Evolutionary conservation across 345 rosid species (phyloP).

Genomic region (Eucalyptus sp.): DNA sequence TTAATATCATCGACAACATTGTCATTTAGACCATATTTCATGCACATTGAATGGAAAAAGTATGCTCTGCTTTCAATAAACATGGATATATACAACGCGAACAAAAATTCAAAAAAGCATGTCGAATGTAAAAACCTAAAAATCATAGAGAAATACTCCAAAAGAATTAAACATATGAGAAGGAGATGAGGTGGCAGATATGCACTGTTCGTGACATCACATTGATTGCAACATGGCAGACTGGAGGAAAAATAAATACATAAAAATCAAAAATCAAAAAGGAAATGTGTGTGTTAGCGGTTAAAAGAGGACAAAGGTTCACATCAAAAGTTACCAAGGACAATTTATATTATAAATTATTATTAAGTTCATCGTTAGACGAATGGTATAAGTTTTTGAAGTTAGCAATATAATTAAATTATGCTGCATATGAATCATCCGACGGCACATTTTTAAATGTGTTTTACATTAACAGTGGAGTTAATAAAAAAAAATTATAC

Average conservation of each 20-base stretch:
- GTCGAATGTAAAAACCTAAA: neutral
- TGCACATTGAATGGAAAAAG: neutral
- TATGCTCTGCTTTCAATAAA: neutral
- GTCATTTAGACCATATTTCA: neutral
- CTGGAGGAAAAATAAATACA: too few relatives aligned
- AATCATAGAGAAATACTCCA: neutral
- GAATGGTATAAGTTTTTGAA: too few relatives aligned
- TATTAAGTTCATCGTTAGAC: neutral
- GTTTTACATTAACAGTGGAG: neutral
- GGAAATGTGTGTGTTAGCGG: neutral
- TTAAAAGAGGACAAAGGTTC: neutral
- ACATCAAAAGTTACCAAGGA: neutral
- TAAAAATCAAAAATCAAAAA: too few relatives aligned
- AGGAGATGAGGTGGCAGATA: neutral
- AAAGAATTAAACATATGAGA: neutral
- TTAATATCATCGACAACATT: neutral
- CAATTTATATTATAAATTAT: neutral
- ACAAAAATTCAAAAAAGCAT: neutral
- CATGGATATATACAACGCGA: neutral
- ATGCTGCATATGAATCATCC: neutral
- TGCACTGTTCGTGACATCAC: neutral
- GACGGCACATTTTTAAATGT: too few relatives aligned
- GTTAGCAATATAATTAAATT: neutral
- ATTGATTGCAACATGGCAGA: neutral
- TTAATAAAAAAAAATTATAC: neutral